Base-by-base conservation (phyloP, 192 early-diverging fungal species). In the Podila verticillata region DNA sequence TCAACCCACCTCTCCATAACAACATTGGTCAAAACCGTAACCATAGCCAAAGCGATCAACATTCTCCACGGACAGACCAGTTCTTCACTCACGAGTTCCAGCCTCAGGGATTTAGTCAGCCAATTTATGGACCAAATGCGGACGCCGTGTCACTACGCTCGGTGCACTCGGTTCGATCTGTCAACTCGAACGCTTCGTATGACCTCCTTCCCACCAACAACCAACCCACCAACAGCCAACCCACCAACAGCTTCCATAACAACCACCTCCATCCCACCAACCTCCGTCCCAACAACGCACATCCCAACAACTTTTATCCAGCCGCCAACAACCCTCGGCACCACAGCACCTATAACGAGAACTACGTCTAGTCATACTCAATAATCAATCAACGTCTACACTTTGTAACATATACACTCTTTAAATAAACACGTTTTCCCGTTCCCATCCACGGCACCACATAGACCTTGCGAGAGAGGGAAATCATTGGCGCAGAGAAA, bases 111-210 rank as follows among this genome's bases (percentile, higher is more conserved):
- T 44, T 44, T n/a, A 54, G 51, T 5, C 51, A 54, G 7, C 51
- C 51, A 1, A 22, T 54, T 4, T 54, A 24, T 12, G 51, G n/a
- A 8, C 51, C 51, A 19, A 49, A 20, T 49, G 24, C 22, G 51
- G 51, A 54, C 8, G 51, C 51, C 22, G 51, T 54, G 20, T 54
- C 51, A 19, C 51, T 54, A n/a, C 51, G 51, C 51, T 54, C 51
- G 20, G 51, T 54, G 51, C 51, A 54, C 51, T 54, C 51, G 20
- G 51, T 54, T n/a, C 51, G 51, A n/a, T 54, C 51, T 24, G 51
- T 54, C n/a, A n/a, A 54, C 24, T 54, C 51, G 51, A 26, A 3
- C 20, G 20, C 51, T 9, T 54, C 51, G 7, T 54, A 54, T 54
- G 51, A 54, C 22, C 49, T 4, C 12, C 19, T 15, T 20, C 49